Conservation (phyloP, 306 rosid genomes). For the Quillaja saponaria region DNA sequence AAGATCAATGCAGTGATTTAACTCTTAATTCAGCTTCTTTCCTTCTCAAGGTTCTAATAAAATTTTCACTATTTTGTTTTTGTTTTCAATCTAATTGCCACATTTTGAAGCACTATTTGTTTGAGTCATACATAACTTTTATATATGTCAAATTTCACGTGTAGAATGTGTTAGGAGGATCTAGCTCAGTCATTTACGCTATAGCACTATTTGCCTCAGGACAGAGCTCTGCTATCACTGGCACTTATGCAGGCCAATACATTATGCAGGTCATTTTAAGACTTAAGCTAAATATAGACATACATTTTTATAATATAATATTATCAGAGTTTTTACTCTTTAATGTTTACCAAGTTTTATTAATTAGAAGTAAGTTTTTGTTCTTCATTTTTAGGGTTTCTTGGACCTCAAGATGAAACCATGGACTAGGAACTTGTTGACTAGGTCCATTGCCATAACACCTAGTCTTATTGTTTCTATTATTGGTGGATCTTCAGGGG, state of each 20-base stretch:
- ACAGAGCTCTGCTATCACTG: neutral
- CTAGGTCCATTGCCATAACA: constrained; percentile 73
- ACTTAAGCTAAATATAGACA: neutral
- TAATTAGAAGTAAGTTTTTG: neutral
- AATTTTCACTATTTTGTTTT: no score
- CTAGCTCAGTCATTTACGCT: constrained; percentile 76
- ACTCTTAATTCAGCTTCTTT: constrained; percentile 77
- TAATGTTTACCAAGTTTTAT: neutral
- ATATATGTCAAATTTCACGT: neutral
- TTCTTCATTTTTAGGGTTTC: constrained; percentile 55
- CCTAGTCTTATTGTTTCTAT: constrained; percentile 88
- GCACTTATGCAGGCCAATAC: constrained; percentile 89
- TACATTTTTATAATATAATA: no score
- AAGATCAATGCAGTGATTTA: constrained; percentile 47
- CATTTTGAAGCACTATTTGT: no score
- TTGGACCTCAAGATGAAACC: constrained; percentile 78
- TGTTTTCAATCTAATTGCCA: no score
- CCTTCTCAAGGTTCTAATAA: constrained; percentile 69
- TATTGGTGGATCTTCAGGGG: constrained; percentile 57
- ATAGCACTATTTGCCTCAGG: constrained; percentile 76
- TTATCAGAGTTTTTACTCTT: no score
- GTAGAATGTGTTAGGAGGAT: constrained; percentile 80
- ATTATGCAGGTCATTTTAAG: constrained; percentile 78
- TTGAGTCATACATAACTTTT: neutral
- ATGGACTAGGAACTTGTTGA: constrained; percentile 26